These are phyloP conservation scores for Xylaria hypoxylon DNA, from an alignment of 2,329 filamentous ascomycete species.

Conservation along the genomic window DNA sequence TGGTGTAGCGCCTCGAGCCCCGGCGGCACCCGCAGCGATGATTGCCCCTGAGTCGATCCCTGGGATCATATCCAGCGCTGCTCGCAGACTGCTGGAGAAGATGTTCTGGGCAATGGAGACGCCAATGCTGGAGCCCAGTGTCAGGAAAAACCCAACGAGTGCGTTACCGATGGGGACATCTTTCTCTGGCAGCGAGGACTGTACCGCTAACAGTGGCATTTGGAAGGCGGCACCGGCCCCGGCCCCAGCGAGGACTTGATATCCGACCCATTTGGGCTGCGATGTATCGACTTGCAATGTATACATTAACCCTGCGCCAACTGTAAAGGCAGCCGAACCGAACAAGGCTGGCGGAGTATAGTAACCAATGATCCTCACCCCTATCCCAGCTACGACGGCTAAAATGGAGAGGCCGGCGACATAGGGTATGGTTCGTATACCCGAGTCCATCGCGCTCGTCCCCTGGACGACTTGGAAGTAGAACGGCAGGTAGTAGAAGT, in stretches of 20 bases:
- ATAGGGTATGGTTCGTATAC: conserved; percentile 24
- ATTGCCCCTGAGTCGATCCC: conserved; percentile 13
- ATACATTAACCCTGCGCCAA: conserved; percentile 26
- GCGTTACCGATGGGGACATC: conserved; percentile 28
- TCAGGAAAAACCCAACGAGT: conserved; percentile 23
- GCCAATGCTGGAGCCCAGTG: conserved; percentile 18
- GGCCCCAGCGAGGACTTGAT: conserved; percentile 19
- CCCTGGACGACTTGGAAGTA: conserved; percentile 27
- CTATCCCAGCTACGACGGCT: conserved; percentile 10
- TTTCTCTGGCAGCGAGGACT: conserved; percentile 10
- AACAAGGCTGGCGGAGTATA: conserved; percentile 12
- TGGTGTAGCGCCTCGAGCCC: conserved; percentile 12
- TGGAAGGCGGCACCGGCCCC: conserved; percentile 23
- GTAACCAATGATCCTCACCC: conserved; percentile 13
- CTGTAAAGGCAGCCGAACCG: conserved; percentile 4
- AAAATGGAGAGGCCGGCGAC: conserved; percentile 18
- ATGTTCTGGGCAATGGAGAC: conserved; percentile 24
- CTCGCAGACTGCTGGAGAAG: conserved; percentile 20
- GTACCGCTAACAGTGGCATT: conserved; percentile 23
- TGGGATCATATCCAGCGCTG: neutral
- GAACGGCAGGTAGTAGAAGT: conserved; percentile 28
- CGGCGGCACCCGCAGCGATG: conserved; percentile 18
- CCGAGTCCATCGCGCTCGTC: conserved; percentile 16
- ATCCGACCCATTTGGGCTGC: conserved; percentile 18
- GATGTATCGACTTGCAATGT: conserved; percentile 19